Evolutionary conservation across 2,329 filamentous ascomycete genomes (phyloP).

Genomic region (Ceratocystis papillata): DNA sequence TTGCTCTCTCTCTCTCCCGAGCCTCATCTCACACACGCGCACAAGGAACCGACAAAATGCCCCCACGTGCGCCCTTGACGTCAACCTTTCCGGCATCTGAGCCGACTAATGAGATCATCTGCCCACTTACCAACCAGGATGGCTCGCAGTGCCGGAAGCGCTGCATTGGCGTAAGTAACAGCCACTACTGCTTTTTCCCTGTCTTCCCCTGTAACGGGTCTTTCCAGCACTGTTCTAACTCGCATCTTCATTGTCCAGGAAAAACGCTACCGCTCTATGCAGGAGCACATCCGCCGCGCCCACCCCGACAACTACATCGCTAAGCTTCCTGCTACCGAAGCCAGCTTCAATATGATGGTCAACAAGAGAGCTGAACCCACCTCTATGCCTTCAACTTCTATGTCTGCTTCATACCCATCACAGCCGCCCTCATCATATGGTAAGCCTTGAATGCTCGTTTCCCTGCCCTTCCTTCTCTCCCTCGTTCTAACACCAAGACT

Average conservation of each 20-base stretch:
- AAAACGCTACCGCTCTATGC: conserved; percentile 96
- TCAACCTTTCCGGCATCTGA: conserved; percentile 88
- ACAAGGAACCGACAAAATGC: conserved; percentile 51
- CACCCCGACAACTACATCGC: conserved; percentile 96
- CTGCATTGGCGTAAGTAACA: conserved; percentile 83
- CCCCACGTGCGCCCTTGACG: conserved; percentile 74
- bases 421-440: conserved; percentile 10
- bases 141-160: conserved; percentile 93
- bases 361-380: conserved; percentile 46
- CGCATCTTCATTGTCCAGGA: conserved; percentile 46
- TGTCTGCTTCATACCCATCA: conserved; percentile 21
- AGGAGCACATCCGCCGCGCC: conserved; percentile 95
- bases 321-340: conserved; percentile 93
- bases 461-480: conserved; percentile 24
- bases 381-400: conserved; percentile 32
- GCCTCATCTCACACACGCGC: neutral
- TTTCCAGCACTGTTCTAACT: conserved; percentile 3
- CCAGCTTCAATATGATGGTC: conserved; percentile 96
- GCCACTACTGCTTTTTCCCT: neutral
- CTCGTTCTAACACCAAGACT: conserved; percentile 13
- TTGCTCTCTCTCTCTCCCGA: neutral
- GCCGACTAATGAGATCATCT: conserved; percentile 91
- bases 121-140: conserved; percentile 90
- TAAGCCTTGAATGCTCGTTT: conserved; percentile 24
- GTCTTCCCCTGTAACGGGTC: neutral